A percentile compares a stretch with the other conserved stretches of the same genome.
Evolutionary conservation across 148 eudicot genomes (phyloP).

Genomic region (Rhododendron molle): DNA sequence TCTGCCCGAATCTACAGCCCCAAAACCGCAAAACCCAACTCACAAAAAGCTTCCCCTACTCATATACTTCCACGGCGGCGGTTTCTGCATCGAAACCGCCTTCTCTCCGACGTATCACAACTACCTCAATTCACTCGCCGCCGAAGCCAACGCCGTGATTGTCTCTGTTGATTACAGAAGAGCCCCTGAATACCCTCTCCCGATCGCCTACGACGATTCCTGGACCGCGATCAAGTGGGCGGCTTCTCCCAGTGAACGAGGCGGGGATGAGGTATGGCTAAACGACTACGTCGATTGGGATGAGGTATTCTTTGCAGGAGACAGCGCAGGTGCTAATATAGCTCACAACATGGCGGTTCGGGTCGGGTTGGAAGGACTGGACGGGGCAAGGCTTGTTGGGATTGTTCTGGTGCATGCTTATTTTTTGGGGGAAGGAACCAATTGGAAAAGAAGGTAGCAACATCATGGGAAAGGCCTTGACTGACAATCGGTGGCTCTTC

Average conservation of each 20-base stretch:
- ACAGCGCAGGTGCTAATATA: constrained; percentile 22
- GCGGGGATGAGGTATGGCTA: constrained; percentile 7
- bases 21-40: background rate
- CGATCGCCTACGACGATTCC: background rate
- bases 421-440: background rate
- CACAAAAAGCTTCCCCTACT: constrained; percentile 22
- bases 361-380: constrained; percentile 6
- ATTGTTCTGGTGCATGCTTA: constrained; percentile 5
- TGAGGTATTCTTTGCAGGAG: constrained; percentile 6
- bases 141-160: background rate
- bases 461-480: background rate
- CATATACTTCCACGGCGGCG: constrained; percentile 35
- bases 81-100: constrained; percentile 17
- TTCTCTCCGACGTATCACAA: constrained; percentile 19
- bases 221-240: constrained; percentile 9
- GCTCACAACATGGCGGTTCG: constrained; percentile 14
- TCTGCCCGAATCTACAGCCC: constrained; percentile 34
- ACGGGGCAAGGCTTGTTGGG: constrained; percentile 1
- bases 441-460: background rate
- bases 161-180: constrained; percentile 10
- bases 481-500: constrained; percentile 12
- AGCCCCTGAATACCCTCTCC: constrained; percentile 10
- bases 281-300: background rate
- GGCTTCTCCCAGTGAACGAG: background rate
- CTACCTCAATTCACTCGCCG: constrained; percentile 14